Conservation (phyloP, 1,284 basidiomycete species). For the Papiliotrema nemorosa region DNA sequence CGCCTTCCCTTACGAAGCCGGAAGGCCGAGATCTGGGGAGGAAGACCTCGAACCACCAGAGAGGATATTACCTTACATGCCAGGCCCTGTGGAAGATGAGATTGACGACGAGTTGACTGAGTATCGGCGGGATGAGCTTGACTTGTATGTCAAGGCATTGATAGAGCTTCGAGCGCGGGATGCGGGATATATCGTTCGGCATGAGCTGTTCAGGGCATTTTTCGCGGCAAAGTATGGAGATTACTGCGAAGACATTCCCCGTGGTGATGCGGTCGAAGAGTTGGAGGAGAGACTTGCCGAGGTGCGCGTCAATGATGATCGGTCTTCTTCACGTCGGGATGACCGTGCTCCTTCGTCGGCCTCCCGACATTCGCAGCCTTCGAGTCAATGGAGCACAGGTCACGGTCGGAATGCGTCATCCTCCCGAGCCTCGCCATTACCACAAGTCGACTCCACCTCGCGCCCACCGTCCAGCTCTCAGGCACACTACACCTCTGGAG, state of each 20-base stretch:
- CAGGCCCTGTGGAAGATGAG: slow-evolving; percentile 72
- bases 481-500: slow-evolving; percentile 1
- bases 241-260: slow-evolving; percentile 67
- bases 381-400: slow-evolving; percentile 9
- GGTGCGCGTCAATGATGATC: slow-evolving; percentile 16
- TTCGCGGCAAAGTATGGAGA: slow-evolving; percentile 85
- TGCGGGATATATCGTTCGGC: slow-evolving; percentile 75
- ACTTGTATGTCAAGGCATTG: slow-evolving; percentile 80
- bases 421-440: slow-evolving; percentile 4
- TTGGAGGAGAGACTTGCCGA: slow-evolving; percentile 54
- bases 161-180: slow-evolving; percentile 64
- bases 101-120: slow-evolving; percentile 85
- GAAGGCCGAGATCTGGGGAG: slow-evolving; percentile 54
- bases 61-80: slow-evolving; percentile 91
- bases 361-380: slow-evolving; percentile 22
- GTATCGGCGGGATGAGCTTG: slow-evolving; percentile 75
- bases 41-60: slow-evolving; percentile 46
- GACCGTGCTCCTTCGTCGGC: slow-evolving; percentile 12
- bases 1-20: slow-evolving; percentile 83
- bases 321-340: slow-evolving; percentile 4
- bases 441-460: not conserved
- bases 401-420: slow-evolving; percentile 16
- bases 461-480: not conserved
- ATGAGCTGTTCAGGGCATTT: slow-evolving; percentile 77
- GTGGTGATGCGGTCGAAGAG: slow-evolving; percentile 57